These are phyloP conservation scores for Rhizoclosmatium sp. DNA, from an alignment of 192 early-diverging fungal species.

Conservation along the genomic window DNA sequence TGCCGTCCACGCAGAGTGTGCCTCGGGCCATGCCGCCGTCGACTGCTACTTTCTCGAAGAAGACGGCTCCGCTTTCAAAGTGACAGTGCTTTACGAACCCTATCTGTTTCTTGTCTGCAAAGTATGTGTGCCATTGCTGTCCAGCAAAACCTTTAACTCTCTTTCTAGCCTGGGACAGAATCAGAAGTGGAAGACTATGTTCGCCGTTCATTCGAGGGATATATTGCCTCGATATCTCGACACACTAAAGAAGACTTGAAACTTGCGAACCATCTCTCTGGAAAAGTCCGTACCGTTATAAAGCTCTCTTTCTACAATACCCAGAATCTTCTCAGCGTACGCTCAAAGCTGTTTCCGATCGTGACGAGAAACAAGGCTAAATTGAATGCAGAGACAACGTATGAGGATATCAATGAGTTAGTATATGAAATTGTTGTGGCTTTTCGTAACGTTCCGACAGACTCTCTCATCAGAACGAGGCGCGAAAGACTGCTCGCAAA, in stretches of 20 bases:
- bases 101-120: constrained; percentile 92
- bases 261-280: constrained; percentile 91
- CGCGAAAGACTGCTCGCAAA: constrained; percentile 54
- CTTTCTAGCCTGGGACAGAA: constrained; percentile 70
- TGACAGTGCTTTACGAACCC: constrained; percentile 82
- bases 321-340: constrained; percentile 76
- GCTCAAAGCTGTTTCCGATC: constrained; percentile 75
- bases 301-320: constrained; percentile 88
- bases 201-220: constrained; percentile 70
- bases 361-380: constrained; percentile 78
- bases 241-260: constrained; percentile 85
- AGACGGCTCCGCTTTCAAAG: constrained; percentile 88
- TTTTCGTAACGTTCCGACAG: not conserved
- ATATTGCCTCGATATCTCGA: constrained; percentile 68
- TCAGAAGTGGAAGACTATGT: constrained; percentile 88
- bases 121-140: constrained; percentile 47
- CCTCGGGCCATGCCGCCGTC: constrained; percentile 73
- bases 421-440: not conserved
- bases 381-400: constrained; percentile 63
- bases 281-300: constrained; percentile 71
- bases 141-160: not conserved
- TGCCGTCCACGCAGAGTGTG: constrained; percentile 24
- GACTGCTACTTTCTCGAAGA: constrained; percentile 95
- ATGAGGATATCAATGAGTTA: constrained; percentile 73
- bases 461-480: constrained; percentile 6